A percentile compares a stretch with the other conserved stretches of the same genome.
Conservation (phyloP, 1,284 basidiomycete genomes). For the Singerocomus inundabilis region DNA sequence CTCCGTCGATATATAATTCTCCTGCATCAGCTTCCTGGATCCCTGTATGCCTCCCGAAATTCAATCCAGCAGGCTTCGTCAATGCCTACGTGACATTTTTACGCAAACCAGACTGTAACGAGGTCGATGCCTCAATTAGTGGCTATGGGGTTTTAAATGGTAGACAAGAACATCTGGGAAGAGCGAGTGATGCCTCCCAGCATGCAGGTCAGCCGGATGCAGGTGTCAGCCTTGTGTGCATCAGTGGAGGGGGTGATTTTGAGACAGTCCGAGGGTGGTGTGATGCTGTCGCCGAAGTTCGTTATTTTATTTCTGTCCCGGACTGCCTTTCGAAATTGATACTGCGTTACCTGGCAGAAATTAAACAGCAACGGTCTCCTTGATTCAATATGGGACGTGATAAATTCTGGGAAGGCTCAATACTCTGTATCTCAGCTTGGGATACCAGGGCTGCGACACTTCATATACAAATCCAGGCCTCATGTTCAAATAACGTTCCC, state of each 20-base stretch:
- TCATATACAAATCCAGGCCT: constrained; percentile 88
- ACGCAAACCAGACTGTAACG: constrained; percentile 30
- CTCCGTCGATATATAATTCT: constrained; percentile 65
- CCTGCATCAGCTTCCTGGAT: constrained; percentile 87
- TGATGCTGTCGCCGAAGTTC: constrained; percentile 60
- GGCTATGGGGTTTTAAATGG: background rate
- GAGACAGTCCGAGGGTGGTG: constrained; percentile 73
- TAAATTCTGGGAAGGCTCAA: constrained; percentile 50
- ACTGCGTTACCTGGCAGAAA: constrained; percentile 42
- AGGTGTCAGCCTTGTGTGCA: constrained; percentile 60
- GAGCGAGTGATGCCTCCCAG: constrained; percentile 1
- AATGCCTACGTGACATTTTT: constrained; percentile 89
- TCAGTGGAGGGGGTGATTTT: constrained; percentile 68
- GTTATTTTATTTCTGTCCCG: constrained; percentile 11
- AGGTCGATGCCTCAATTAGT: constrained; percentile 28
- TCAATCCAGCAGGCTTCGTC: constrained; percentile 87
- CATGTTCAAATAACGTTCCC: constrained; percentile 89
- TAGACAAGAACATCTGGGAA: constrained; percentile 2
- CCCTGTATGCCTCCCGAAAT: constrained; percentile 94
- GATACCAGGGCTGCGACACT: constrained; percentile 89
- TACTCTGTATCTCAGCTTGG: constrained; percentile 72
- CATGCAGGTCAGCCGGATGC: constrained; percentile 26
- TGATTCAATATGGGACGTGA: constrained; percentile 45
- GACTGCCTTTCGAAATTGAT: background rate
- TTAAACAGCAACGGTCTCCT: constrained; percentile 61